These are phyloP conservation scores for Ganoderma boninense DNA, from an alignment of 1,284 basidiomycete species.

Conservation along the genomic window DNA sequence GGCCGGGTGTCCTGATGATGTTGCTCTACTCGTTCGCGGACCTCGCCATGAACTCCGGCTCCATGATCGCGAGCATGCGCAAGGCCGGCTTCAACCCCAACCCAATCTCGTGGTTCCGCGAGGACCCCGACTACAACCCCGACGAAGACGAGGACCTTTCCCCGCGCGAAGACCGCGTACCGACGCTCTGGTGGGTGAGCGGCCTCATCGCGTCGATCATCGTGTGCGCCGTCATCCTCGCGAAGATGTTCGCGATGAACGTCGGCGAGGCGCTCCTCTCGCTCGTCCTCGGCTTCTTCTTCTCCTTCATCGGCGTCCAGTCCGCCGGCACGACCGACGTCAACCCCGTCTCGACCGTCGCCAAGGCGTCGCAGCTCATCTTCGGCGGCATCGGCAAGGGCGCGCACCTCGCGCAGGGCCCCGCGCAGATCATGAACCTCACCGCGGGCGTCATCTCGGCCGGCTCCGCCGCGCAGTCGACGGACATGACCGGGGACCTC, in stretches of 20 bases:
- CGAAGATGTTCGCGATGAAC: conserved; percentile 64
- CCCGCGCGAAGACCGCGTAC: conserved; percentile 63
- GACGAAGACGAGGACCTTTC: conserved; percentile 55
- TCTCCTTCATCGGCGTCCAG: conserved; percentile 76
- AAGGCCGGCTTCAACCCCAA: conserved; percentile 29
- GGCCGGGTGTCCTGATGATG: conserved; percentile 68
- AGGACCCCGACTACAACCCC: conserved; percentile 24
- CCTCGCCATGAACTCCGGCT: conserved; percentile 32
- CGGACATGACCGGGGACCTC: conserved; percentile 79
- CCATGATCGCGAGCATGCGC: conserved; percentile 24
- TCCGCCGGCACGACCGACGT: conserved; percentile 65
- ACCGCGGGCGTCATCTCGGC: conserved; percentile 67
- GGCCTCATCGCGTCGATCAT: conserved; percentile 60
- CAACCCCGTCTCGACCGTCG: conserved; percentile 66
- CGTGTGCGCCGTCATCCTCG: conserved; percentile 63
- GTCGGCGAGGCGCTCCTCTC: conserved; percentile 65
- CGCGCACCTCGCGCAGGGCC: conserved; percentile 43
- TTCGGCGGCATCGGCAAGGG: conserved; percentile 68
- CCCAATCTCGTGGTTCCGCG: conserved; percentile 32
- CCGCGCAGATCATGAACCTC: conserved; percentile 64
- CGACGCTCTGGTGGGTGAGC: conserved; percentile 60
- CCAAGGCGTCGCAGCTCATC: conserved; percentile 67
- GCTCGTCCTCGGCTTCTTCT: conserved; percentile 68
- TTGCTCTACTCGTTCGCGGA: conserved; percentile 52
- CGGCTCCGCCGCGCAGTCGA: conserved; percentile 65